These are phyloP conservation scores for Gaertneriomyces semiglobifer DNA, from an alignment of 192 early-diverging fungal species.

Conservation along the genomic window DNA sequence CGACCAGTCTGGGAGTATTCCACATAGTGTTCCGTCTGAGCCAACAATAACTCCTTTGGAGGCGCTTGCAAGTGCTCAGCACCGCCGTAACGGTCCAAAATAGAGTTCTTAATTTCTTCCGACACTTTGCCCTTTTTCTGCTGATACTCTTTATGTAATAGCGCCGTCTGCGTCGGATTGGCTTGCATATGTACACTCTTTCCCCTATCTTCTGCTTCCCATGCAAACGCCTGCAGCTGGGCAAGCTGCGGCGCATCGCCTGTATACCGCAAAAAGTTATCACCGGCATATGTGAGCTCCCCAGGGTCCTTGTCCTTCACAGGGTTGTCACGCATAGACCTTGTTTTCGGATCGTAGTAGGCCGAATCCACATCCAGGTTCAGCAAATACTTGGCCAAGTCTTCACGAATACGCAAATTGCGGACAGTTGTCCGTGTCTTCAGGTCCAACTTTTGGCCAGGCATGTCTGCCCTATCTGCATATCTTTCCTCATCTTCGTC, in stretches of 20 bases:
- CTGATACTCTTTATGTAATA: slow-evolving; percentile 86
- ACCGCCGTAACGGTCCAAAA: slow-evolving; percentile 90
- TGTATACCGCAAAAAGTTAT: slow-evolving; percentile 90
- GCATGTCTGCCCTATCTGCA: slow-evolving; percentile 79
- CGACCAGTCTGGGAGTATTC: slow-evolving; percentile 93
- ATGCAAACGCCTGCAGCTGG: slow-evolving; percentile 87
- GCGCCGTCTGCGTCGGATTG: slow-evolving; percentile 91
- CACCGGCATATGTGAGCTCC: slow-evolving; percentile 68
- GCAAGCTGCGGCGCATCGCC: slow-evolving; percentile 80
- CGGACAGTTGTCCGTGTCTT: slow-evolving; percentile 92
- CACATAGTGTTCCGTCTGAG: slow-evolving; percentile 91
- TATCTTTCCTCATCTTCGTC: slow-evolving; percentile 86
- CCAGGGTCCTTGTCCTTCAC: slow-evolving; percentile 61
- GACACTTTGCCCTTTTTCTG: slow-evolving; percentile 75
- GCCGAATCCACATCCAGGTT: slow-evolving; percentile 94
- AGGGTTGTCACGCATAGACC: slow-evolving; percentile 98
- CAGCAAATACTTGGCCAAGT: slow-evolving; percentile 96
- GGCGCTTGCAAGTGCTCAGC: slow-evolving; percentile 88
- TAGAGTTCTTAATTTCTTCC: slow-evolving; percentile 67
- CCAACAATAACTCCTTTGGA: slow-evolving; percentile 84
- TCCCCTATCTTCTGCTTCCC: slow-evolving; percentile 80
- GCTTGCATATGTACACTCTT: slow-evolving; percentile 85
- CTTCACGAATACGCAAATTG: slow-evolving; percentile 98
- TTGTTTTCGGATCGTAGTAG: slow-evolving; percentile 98
- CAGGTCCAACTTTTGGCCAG: slow-evolving; percentile 79